Base-by-base conservation (phyloP, 768 basidiomycete species). In the Pleurotus tuoliensis region DNA sequence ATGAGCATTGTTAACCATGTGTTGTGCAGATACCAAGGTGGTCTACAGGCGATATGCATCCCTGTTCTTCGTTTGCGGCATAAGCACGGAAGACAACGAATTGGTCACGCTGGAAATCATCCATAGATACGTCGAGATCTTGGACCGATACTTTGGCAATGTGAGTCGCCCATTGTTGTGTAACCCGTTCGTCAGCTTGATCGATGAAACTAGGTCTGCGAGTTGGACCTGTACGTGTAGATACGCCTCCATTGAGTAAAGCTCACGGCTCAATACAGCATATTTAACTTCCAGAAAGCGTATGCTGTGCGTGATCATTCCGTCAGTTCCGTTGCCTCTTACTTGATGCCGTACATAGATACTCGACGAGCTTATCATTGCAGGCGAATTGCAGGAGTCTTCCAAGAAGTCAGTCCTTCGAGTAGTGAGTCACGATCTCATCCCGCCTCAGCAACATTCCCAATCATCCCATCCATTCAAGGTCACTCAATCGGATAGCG, bases 241-340 rank as follows among this genome's bases (percentile, higher is more conserved):
- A 39, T 43, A 44, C 27, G 27, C 16, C 56, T 13, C 51, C 25
- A 16, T 22, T 5, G 0, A 9, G 5, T 40, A 18, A 15, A 18
- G n/a, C 20, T 20, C 55, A 39, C 20, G 6, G 22, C 15, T 22
- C 20, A 8, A 7, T 40, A 16, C 62, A 94, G 92, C 53, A 96
- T 98, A 62, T 98, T 97, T 82, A 97, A 97, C 75, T 98, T 98
- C 69, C 91, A 98, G 68, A 92, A 94, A 69, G 96, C 95, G 1
- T 97, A 94, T 68, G 85, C 91, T 3, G 94, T 91, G 3, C 27
- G 71, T 68, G 70, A 66, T 56, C 40, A 44, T 44, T 37, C 25
- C 16, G 38, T 22, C 12, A 30, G 56, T 57, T 43, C 34, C 37
- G 6, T 15, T 20, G 3, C 30, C 30, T 34, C 16, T 16, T 30